These are phyloP conservation scores for Solanum hybrid DNA, from an alignment of 305 asterid species.

Conservation along the genomic window DNA sequence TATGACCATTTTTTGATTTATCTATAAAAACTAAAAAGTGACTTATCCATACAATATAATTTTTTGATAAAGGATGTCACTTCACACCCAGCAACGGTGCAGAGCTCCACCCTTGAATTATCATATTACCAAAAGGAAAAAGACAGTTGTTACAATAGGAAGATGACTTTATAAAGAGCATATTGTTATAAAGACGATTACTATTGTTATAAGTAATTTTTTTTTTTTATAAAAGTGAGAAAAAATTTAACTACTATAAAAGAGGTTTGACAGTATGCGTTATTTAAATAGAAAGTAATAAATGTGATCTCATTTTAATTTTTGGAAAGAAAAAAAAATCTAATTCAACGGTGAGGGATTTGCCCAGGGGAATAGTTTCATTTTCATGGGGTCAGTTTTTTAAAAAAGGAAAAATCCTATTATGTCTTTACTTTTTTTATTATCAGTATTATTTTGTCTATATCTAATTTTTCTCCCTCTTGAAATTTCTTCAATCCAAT, in stretches of 20 bases:
- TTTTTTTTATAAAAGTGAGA: too few relatives aligned
- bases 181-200: neutral
- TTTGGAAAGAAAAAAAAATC: neutral
- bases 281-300: neutral
- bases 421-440: neutral
- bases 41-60: too few relatives aligned
- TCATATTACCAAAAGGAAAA: neutral
- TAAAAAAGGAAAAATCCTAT: neutral
- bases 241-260: too few relatives aligned
- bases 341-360: neutral
- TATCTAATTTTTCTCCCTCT: neutral
- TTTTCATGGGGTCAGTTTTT: neutral
- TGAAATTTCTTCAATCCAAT: neutral
- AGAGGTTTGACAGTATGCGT: neutral
- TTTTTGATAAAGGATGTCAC: rapidly evolving
- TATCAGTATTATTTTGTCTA: neutral
- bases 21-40: too few relatives aligned
- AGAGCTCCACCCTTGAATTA: neutral
- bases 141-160: too few relatives aligned
- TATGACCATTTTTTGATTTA: too few relatives aligned
- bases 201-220: neutral
- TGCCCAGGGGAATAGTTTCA: neutral
- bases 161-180: neutral
- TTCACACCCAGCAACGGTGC: neutral
- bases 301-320: neutral